A percentile compares a stretch with the other conserved stretches of the same genome.
Conservation (phyloP, 495 filamentous ascomycete species). For the Podospora pseudoanserina region DNA sequence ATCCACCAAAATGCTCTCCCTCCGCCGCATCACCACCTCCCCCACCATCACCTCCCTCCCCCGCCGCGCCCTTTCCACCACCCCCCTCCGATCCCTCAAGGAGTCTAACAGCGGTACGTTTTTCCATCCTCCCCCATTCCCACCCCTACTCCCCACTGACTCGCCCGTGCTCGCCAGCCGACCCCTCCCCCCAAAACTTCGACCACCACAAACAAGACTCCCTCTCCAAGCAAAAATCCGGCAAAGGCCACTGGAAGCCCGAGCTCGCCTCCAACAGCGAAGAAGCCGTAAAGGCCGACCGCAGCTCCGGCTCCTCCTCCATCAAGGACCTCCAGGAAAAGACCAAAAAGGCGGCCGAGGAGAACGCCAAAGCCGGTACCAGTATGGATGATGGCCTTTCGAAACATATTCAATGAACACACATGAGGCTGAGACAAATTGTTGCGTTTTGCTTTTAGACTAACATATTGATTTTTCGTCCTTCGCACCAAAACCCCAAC, state of each 20-base stretch:
- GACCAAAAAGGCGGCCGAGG: conserved; percentile 47
- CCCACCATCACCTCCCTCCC: neutral
- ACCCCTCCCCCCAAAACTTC: conserved; percentile 39
- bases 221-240: conserved; percentile 65
- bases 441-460: neutral
- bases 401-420: neutral
- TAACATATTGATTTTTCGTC: neutral
- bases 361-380: conserved; percentile 13
- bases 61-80: conserved; percentile 14
- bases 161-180: conserved; percentile 18
- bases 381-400: conserved; percentile 38
- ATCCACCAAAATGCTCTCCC: neutral
- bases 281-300: conserved; percentile 62
- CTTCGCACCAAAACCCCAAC: too few relatives aligned
- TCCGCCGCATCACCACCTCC: neutral
- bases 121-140: neutral
- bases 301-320: conserved; percentile 31
- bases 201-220: conserved; percentile 72
- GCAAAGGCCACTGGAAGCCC: conserved; percentile 75
- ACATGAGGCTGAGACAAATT: neutral
- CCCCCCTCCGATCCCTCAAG: conserved; percentile 16
- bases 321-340: conserved; percentile 47
- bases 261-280: conserved; percentile 79
- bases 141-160: neutral
- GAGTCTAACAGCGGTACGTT: conserved; percentile 23